Evolutionary conservation across 2,329 filamentous ascomycete species (phyloP).

Genomic region (Fusarium chlamydosporum): DNA sequence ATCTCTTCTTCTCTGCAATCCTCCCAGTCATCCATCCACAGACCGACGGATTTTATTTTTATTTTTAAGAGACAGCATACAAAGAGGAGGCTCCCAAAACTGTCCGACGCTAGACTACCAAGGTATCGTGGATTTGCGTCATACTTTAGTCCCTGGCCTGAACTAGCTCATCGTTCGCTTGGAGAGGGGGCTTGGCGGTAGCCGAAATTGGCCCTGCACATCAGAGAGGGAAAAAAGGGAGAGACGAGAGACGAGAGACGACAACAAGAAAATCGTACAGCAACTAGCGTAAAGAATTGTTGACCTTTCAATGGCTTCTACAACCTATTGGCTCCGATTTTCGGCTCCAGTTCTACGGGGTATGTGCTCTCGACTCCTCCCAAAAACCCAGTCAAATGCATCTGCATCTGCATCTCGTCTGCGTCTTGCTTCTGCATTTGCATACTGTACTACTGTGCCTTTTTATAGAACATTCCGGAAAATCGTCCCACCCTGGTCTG

Average conservation of each 20-base stretch:
- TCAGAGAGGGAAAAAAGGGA: slow-evolving; percentile 24
- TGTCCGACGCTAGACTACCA: slow-evolving; percentile 28
- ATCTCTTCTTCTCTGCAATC: slow-evolving; percentile 3
- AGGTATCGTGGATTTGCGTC: slow-evolving; percentile 39
- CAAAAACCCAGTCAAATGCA: slow-evolving; percentile 9
- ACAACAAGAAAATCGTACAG: background rate
- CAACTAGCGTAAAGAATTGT: slow-evolving; percentile 24
- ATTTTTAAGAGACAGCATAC: slow-evolving; percentile 9
- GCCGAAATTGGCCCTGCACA: slow-evolving; percentile 41
- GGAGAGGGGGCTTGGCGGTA: slow-evolving; percentile 40
- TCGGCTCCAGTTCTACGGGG: slow-evolving; percentile 23
- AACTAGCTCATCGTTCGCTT: slow-evolving; percentile 33
- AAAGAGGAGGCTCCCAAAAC: slow-evolving; percentile 7
- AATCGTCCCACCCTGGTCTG: slow-evolving; percentile 36
- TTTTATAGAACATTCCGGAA: slow-evolving; percentile 47
- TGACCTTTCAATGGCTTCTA: slow-evolving; percentile 24
- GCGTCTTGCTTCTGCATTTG: slow-evolving; percentile 21
- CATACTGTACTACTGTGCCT: slow-evolving; percentile 34
- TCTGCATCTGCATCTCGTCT: slow-evolving; percentile 15
- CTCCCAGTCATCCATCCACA: slow-evolving; percentile 8
- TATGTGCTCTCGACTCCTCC: slow-evolving; percentile 16
- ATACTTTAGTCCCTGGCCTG: slow-evolving; percentile 35
- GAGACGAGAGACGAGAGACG: background rate
- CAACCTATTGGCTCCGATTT: slow-evolving; percentile 5
- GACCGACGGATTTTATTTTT: background rate